These are phyloP conservation scores for Jamesozyma jinghongensis DNA, from an alignment of 805 yeast species.

Conservation along the genomic window DNA sequence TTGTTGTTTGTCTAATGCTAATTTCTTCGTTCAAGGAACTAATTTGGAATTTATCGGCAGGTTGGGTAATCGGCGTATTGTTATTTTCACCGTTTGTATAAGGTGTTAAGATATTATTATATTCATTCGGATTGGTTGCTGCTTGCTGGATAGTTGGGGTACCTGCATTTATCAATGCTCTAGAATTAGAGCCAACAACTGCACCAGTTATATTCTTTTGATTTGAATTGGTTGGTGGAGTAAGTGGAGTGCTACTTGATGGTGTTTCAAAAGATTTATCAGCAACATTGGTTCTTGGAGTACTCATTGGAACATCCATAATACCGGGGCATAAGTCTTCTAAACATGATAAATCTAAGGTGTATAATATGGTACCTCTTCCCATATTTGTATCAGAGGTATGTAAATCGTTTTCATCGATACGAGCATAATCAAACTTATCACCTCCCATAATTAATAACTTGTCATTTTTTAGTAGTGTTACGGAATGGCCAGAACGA, in stretches of 20 bases:
- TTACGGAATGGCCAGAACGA: slow-evolving; percentile 85
- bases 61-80: slow-evolving; percentile 7
- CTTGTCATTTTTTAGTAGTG: slow-evolving; percentile 58
- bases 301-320: slow-evolving; percentile 7
- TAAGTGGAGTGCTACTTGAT: neutral
- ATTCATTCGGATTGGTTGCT: slow-evolving; percentile 5
- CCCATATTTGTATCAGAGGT: slow-evolving; percentile 46
- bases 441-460: slow-evolving; percentile 90
- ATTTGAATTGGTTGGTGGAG: neutral
- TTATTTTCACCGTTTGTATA: slow-evolving; percentile 10
- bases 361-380: slow-evolving; percentile 52
- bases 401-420: slow-evolving; percentile 41
- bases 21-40: no score
- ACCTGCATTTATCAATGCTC: neutral
- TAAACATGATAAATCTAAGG: slow-evolving; percentile 44
- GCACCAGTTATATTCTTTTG: neutral
- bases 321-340: slow-evolving; percentile 33
- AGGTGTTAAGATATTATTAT: slow-evolving; percentile 25
- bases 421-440: slow-evolving; percentile 53
- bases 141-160: slow-evolving; percentile 3
- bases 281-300: neutral
- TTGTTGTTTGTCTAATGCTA: no score
- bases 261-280: neutral
- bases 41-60: slow-evolving; percentile 1
- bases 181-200: neutral